A percentile compares a stretch with the other conserved stretches of the same genome.
These are phyloP conservation scores for Violaceomyces palustris DNA, from an alignment of 1,284 basidiomycete species.

Conservation along the genomic window DNA sequence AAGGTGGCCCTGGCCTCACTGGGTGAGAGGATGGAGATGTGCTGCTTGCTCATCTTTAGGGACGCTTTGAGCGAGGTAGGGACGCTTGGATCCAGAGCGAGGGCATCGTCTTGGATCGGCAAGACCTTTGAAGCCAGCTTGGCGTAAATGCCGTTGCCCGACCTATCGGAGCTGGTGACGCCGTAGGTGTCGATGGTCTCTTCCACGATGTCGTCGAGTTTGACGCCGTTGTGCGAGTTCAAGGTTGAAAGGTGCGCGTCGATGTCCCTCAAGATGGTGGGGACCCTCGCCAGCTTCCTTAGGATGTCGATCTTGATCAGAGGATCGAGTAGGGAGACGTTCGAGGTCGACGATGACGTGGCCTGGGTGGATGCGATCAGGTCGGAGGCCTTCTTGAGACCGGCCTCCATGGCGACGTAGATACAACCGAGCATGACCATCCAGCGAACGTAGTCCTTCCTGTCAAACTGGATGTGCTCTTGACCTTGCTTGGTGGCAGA, in stretches of 20 bases:
- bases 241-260: slow-evolving; percentile 10
- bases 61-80: too few species aligned
- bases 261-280: slow-evolving; percentile 7
- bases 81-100: too few species aligned
- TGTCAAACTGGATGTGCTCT: slow-evolving; percentile 3
- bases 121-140: too few species aligned
- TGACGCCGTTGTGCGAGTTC: slow-evolving; percentile 7
- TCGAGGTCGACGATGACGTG: too few species aligned
- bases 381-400: neutral
- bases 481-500: neutral
- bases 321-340: neutral
- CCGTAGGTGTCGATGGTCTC: slow-evolving; percentile 1
- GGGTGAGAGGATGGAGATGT: slow-evolving; percentile 17
- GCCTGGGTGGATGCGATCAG: too few species aligned
- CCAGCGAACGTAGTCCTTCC: slow-evolving; percentile 31
- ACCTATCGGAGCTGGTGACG: neutral
- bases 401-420: slow-evolving; percentile 9
- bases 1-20: slow-evolving; percentile 13
- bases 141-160: too few species aligned
- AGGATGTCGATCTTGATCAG: slow-evolving; percentile 8
- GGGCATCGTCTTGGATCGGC: too few species aligned
- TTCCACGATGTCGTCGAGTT: slow-evolving; percentile 7
- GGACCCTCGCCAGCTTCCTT: slow-evolving; percentile 4
- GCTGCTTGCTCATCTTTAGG: slow-evolving; percentile 10
- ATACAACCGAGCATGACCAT: slow-evolving; percentile 32